Evolutionary conservation across 306 rosid species (phyloP), one percentile per base, ranked within the genome.

Genomic region (Castanospermum australe): DNA sequence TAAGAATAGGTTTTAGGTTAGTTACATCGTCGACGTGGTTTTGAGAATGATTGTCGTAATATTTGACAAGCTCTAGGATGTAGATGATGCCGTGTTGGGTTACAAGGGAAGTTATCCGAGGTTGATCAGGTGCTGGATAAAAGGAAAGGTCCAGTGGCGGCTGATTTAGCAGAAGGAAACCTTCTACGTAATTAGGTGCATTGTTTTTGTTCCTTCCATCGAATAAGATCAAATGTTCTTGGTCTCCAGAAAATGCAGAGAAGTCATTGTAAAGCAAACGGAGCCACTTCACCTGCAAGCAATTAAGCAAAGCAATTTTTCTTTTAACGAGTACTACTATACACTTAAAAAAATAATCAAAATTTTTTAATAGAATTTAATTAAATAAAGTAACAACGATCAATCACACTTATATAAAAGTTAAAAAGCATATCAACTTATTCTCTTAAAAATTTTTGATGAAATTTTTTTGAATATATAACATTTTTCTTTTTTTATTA

Each of bases 211-310:
- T 65, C 41, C 33, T 79, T 35, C 80, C 83, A 18, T 81, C 67
- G 14, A 21, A 30, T 39, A 90, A 79, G 69, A 90, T 91, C 71
- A 96, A 77, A 61, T 0, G 75, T 57, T 96, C 92, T 90, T 93
- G 99, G 69, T 96, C 99, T 22, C 55, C 52, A 15, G 91, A 59
- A 82, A 96, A 86, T 5, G 77, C 52, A 38, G 87, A 42, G 75
- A 96, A 96, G 52, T 91, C 64, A 2, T 25, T 73, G 93, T 93
- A 96, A 30, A 93, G 45, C 73, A 93, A 68, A 10, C 87, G 79
- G 4, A 91, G 45, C 98, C 98, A 91, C 78, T 88, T 90, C 30
- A 78, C 98, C 99, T 94, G 85, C 84, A 77, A 74, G 3, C 8
- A 65, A 47, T 54, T 35, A 48, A 22, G 12, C 15, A 74, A 44